These are phyloP conservation scores for Chytriomyces hyalinus DNA, from an alignment of 192 early-diverging fungal species.

Conservation along the genomic window DNA sequence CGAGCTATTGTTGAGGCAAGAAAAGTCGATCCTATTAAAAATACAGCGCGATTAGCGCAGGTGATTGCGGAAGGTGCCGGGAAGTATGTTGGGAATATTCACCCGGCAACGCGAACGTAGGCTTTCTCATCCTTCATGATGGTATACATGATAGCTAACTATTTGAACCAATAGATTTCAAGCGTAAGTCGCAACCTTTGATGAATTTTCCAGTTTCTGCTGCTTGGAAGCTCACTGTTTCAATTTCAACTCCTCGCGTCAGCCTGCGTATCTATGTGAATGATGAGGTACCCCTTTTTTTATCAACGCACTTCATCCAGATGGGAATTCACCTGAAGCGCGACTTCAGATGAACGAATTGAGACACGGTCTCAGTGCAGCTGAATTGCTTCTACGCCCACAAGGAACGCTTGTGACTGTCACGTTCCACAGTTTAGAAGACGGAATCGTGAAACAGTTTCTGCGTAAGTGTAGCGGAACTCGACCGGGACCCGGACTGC, in stretches of 20 bases:
- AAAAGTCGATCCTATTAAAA: constrained; percentile 50
- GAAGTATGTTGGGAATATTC: constrained; percentile 39
- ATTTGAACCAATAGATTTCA: constrained; percentile 1
- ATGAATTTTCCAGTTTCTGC: too few relatives aligned
- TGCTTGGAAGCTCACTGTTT: neutral
- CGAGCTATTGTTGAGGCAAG: constrained; percentile 64
- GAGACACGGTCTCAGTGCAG: constrained; percentile 53
- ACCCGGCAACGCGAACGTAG: constrained; percentile 62
- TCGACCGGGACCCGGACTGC: constrained; percentile 9
- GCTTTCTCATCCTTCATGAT: constrained; percentile 48
- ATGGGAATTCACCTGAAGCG: too few relatives aligned
- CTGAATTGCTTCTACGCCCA: constrained; percentile 58
- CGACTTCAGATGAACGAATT: constrained; percentile 54
- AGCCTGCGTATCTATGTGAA: constrained; percentile 73
- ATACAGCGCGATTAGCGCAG: constrained; percentile 62
- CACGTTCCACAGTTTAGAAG: constrained; percentile 79
- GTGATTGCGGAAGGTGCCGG: constrained; percentile 53
- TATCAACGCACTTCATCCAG: too few relatives aligned
- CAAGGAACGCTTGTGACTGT: constrained; percentile 63
- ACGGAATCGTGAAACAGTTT: constrained; percentile 71
- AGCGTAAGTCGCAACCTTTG: constrained; percentile 1
- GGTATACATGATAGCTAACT: constrained; percentile 5
- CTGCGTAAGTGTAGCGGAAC: constrained; percentile 44
- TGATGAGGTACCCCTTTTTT: constrained; percentile 50
- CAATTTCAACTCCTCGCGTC: neutral